Percentiles rank a stretch among this genome's conserved stretches.
Conservation (phyloP, 352 stramenopile species). For the Globisporangium recalcitrans region DNA sequence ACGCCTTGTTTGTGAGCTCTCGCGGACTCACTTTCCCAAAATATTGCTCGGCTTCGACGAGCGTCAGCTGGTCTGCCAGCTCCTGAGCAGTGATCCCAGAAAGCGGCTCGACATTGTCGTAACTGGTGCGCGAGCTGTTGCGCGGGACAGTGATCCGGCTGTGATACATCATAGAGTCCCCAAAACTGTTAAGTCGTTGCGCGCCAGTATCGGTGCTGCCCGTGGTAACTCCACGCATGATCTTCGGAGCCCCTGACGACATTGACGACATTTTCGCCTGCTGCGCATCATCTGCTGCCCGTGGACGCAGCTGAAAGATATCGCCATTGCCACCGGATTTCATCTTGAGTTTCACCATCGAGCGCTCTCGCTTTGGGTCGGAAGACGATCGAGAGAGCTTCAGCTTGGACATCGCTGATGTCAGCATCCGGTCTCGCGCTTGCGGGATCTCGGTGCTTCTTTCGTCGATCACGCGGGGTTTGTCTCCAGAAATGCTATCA, state of each 20-base stretch:
- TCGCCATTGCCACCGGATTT: conserved; percentile 47
- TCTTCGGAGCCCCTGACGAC: conserved; percentile 44
- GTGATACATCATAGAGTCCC: conserved; percentile 63
- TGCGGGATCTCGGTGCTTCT: conserved; percentile 15
- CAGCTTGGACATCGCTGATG: conserved; percentile 55
- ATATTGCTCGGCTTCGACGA: conserved; percentile 75
- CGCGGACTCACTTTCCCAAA: conserved; percentile 65
- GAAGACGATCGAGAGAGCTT: conserved; percentile 68
- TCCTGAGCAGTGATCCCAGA: conserved; percentile 59
- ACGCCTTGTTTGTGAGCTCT: conserved; percentile 85
- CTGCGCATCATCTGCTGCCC: conserved; percentile 10
- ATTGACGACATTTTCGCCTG: conserved; percentile 5
- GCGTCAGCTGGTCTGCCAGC: conserved; percentile 71
- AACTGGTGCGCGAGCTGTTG: conserved; percentile 66
- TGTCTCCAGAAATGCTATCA: conserved; percentile 17
- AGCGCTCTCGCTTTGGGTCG: conserved; percentile 66
- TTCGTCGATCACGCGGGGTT: conserved; percentile 19
- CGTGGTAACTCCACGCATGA: conserved; percentile 59
- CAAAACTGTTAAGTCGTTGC: conserved; percentile 44
- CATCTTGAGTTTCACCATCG: conserved; percentile 53
- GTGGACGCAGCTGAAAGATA: conserved; percentile 46
- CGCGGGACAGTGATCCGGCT: conserved; percentile 42
- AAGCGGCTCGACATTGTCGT: conserved; percentile 73
- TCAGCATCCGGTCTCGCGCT: conserved; percentile 25
- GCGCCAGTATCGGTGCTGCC: conserved; percentile 27